Base-by-base conservation (phyloP, 2,329 filamentous ascomycete genomes). In the Pyrenochaeta sp. region DNA sequence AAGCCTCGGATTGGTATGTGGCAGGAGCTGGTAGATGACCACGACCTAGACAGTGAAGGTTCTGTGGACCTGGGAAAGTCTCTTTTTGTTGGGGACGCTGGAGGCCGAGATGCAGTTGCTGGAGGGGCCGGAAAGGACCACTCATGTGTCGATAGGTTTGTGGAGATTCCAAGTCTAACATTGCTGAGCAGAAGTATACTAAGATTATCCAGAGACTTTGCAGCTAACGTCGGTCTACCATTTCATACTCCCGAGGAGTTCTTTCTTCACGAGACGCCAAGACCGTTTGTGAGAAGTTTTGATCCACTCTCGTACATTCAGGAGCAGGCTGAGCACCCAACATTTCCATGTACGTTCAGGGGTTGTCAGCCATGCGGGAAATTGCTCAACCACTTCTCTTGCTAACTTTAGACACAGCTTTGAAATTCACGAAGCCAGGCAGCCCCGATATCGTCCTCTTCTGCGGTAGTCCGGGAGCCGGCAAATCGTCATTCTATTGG, bases 1-100 rank as follows among this genome's bases (percentile, higher is more conserved):
- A 99, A 99, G 78, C 95, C 95, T 4, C 84, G 93, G 39, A 84
- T 82, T 1, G 94, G 93, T 22, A 97, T 98, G 91, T 99, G 95
- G 94, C 82, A 84, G 28, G 85, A 89, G 71, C 78, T 91, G 60
- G 72, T 89, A 6, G 75, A 81, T 27, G 83, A 86, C 64, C 78
- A 80, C 56, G 77, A 80, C 34, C 72, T 85, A 1, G 78, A 85
- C 44, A 80, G 81, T 50, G 72, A 72, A 5, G 80, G 80, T 1
- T 83, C 85, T 15, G 78, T 96, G n/a, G 90, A 97, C 74, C 75
- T 91, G 34, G 79, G 85, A 15, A 80, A 83, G 2, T 96, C 91
- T 25, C 82, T 97, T 62, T 97, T 97, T 73, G 88, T 99, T 44
- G 95, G 95, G 44, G 95, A 99, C 80, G 95, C 95, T 48, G 87